These are phyloP conservation scores for Penicillium nucicola DNA, from an alignment of 495 filamentous ascomycete species.

Conservation along the genomic window DNA sequence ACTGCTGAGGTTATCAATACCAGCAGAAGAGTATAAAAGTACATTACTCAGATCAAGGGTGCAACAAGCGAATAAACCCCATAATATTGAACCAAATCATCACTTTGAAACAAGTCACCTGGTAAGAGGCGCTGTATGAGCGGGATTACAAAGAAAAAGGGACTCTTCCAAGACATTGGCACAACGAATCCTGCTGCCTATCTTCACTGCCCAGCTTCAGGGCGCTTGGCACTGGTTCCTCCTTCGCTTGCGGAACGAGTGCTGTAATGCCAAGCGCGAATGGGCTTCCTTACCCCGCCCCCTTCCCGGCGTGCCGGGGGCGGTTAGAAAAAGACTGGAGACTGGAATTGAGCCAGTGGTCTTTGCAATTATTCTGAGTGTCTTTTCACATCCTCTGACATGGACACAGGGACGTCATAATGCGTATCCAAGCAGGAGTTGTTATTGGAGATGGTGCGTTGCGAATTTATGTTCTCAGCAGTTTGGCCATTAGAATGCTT, in stretches of 20 bases:
- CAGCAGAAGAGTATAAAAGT: background rate
- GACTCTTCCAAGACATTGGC: conserved; percentile 3
- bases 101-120: conserved; percentile 1
- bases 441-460: no score
- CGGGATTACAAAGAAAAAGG: background rate
- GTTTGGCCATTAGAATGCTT: no score
- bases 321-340: background rate
- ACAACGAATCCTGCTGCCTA: conserved; percentile 1
- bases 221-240: background rate
- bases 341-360: background rate
- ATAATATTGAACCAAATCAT: background rate
- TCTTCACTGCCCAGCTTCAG: background rate
- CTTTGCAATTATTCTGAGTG: background rate
- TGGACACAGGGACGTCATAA: no score
- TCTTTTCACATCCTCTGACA: background rate
- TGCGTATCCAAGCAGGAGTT: no score
- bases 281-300: background rate
- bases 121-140: background rate
- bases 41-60: background rate
- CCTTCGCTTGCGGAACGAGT: background rate
- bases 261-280: conserved; percentile 1
- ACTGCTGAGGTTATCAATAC: background rate
- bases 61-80: background rate
- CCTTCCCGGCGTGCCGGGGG: background rate
- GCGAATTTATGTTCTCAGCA: no score